Base-by-base conservation (phyloP, 139 green algal genomes). In the Coelastrella sp. region DNA sequence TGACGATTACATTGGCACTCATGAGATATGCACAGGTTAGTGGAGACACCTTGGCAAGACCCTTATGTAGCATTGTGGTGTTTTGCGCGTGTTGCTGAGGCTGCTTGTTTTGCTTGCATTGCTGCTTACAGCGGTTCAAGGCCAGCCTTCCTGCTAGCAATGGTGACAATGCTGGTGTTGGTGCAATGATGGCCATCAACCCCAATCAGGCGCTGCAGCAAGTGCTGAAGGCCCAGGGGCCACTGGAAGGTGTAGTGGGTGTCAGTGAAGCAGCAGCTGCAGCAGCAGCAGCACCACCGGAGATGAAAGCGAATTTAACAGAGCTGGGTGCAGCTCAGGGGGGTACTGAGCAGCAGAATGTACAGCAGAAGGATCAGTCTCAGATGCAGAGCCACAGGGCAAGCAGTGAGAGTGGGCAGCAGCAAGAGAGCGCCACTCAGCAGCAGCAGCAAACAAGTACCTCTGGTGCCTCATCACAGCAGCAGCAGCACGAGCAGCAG, bases 171-270 rank as follows among this genome's bases (percentile, higher is more conserved):
- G 41, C 67, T 51, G 37, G 37, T 53, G 67, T 48, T 13, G 66
- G 34, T 48, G 66, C 19, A 9, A 53, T 76, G 11, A 77, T 17
- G 23, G 17, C 27, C 0, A 34, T 82, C 5, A 82, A 71, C 51
- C 75, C 75, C 2, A 69, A 81, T 27, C 19, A 81, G 50, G 73
- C 73, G 13, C 50, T 81, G 1, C 73, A 81, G 32, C 73, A 81
- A 45, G 73, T 81, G 5, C 73, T 81, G 32, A 53, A 81, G 50
- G 67, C 67, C 17, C 73, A 81, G 35, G 50, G 40, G 15, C 21
- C 40, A 2, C 27, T 30, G 17, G 35, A 34, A 2, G 53, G 30
- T 7, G 75, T 25, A 17, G 53, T 27, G 32, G 34, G 45, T 57
- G 11, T 57, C 45, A 9, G 45, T 13, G 45, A 9, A 57, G 15